A percentile compares a stretch with the other conserved stretches of the same genome.
These are phyloP conservation scores for Annulohypoxylon stygium DNA, from an alignment of 495 filamentous ascomycete genomes.

Conservation along the genomic window DNA sequence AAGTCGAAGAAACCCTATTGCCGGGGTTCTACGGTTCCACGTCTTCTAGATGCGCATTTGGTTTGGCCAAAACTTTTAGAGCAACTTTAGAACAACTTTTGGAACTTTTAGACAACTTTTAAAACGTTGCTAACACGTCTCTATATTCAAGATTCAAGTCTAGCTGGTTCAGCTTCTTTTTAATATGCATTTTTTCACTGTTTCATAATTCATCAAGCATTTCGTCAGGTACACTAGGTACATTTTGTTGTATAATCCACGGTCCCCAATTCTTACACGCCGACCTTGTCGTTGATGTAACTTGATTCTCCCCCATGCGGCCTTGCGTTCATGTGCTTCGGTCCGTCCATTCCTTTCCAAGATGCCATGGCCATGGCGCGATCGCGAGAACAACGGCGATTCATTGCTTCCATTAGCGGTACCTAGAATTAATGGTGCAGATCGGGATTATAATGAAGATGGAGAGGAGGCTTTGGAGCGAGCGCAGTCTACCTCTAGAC, in stretches of 20 bases:
- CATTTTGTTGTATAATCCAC: conserved; percentile 25
- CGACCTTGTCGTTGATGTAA: conserved; percentile 32
- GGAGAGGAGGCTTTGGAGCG: conserved; percentile 44
- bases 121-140: conserved; percentile 27
- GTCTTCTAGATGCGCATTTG: conserved; percentile 37
- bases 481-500: conserved; percentile 52
- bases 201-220: conserved; percentile 36
- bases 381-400: conserved; percentile 54
- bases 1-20: too few relatives aligned
- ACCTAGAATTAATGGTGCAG: conserved; percentile 50
- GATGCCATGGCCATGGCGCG: conserved; percentile 57
- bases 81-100: conserved; percentile 24
- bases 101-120: conserved; percentile 20
- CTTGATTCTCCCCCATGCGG: conserved; percentile 43
- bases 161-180: background rate
- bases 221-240: conserved; percentile 8
- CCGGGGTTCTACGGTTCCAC: conserved; percentile 16
- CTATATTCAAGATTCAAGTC: conserved; percentile 21
- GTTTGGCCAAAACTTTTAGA: conserved; percentile 31
- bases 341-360: conserved; percentile 42
- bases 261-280: conserved; percentile 19
- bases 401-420: conserved; percentile 55
- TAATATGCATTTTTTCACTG: conserved; percentile 34
- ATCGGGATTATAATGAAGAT: conserved; percentile 46
- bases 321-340: conserved; percentile 39